Base-by-base conservation (phyloP, 176 grass and related monocot genomes). In the Thalia dealbata region DNA sequence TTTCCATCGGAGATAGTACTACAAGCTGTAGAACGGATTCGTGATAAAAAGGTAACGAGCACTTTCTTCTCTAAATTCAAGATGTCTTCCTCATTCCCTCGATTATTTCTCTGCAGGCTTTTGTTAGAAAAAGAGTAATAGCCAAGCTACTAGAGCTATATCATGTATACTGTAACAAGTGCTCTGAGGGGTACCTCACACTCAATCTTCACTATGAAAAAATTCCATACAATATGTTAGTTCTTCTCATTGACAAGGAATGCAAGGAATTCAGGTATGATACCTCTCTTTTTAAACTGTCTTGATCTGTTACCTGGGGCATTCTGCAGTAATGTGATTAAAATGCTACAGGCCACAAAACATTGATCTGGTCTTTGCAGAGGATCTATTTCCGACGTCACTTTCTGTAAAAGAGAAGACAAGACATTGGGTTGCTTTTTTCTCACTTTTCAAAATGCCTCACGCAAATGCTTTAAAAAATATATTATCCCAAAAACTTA, bases 31-130 rank as follows among this genome's bases (percentile, higher is more conserved):
- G 83, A 90, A 77, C 77, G 93, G 67, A 70, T 97, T 62, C 89
- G 93, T 12, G 89, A 97, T 83, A 97, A 82, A 82, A 97, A 91
- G 79, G 89, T 92, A 30, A 25, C n/a, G n/a, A n/a, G n/a, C n/a
- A n/a, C n/a, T n/a, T n/a, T n/a, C n/a, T n/a, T n/a, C n/a, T n/a
- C n/a, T n/a, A n/a, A n/a, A n/a, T n/a, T n/a, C n/a, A n/a, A n/a
- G n/a, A n/a, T n/a, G n/a, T n/a, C n/a, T 18, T 11, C 52, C 52
- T 61, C n/a, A 24, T 77, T 32, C 43, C 29, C 69, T 69, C 46
- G 23, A 77, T 71, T 71, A 29, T 69, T 77, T 55, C 48, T 73
- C 43, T 84, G 75, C 84, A 97, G 95, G 83, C 86, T 81, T 88
- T 85, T 65, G 95, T 97, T 71, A 85, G 95, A 79, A 97, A 92